Conservation (phyloP, 1,284 basidiomycete genomes). For the Ceratobasidium papillatum region DNA sequence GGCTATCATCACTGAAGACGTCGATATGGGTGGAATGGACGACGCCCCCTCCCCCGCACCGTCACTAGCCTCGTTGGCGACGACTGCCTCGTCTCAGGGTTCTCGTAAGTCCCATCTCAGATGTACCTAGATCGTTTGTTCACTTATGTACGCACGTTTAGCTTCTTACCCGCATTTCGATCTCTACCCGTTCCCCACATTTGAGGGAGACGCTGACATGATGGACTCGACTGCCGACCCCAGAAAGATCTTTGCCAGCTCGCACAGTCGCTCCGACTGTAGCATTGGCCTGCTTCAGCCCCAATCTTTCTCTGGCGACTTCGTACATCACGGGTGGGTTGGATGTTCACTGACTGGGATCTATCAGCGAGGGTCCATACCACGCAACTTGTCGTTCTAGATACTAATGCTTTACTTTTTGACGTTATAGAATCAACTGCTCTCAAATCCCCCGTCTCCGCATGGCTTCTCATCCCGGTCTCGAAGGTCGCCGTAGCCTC, state of each 20-base stretch:
- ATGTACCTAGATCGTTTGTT: conserved; percentile 11
- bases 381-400: background rate
- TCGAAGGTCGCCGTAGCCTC: conserved; percentile 74
- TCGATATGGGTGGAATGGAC: conserved; percentile 38
- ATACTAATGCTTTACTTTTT: conserved; percentile 17
- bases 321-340: conserved; percentile 77
- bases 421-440: conserved; percentile 63
- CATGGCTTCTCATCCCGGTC: conserved; percentile 67
- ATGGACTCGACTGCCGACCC: conserved; percentile 58
- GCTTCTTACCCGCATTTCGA: conserved; percentile 67
- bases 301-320: conserved; percentile 54
- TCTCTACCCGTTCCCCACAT: conserved; percentile 62
- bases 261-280: conserved; percentile 48
- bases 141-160: conserved; percentile 50
- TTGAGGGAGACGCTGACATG: conserved; percentile 59
- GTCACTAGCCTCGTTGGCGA: conserved; percentile 35
- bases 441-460: conserved; percentile 80
- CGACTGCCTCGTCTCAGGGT: conserved; percentile 23
- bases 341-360: conserved; percentile 22
- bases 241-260: conserved; percentile 48
- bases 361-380: conserved; percentile 38
- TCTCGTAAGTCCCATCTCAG: conserved; percentile 26
- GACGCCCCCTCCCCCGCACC: conserved; percentile 25
- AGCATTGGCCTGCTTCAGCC: conserved; percentile 73
- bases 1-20: conserved; percentile 29